These are phyloP conservation scores for Erodium chrysanthum DNA, from an alignment of 441 rosid genomes.

Conservation along the genomic window DNA sequence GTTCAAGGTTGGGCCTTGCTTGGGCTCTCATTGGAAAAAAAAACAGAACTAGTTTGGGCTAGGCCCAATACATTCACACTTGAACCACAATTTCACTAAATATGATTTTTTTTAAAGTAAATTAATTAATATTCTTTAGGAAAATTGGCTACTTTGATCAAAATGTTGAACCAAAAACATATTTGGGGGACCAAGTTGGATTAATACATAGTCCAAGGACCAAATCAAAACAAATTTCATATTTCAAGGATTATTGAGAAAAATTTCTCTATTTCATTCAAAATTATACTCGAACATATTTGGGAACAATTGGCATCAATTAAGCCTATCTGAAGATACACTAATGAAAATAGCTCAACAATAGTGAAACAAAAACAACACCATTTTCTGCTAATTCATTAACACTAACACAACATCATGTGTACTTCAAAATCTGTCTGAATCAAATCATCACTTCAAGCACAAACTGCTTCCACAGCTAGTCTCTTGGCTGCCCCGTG, in stretches of 20 bases:
- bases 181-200: too few relatives aligned
- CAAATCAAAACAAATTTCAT: too few relatives aligned
- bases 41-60: neutral
- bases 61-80: neutral
- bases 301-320: neutral
- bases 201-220: too few relatives aligned
- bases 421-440: neutral
- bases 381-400: neutral
- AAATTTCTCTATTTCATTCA: too few relatives aligned
- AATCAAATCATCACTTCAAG: constrained; percentile 19
- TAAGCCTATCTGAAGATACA: neutral
- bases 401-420: neutral
- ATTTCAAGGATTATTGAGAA: too few relatives aligned
- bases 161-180: too few relatives aligned
- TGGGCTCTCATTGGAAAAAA: neutral
- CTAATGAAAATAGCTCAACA: neutral
- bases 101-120: too few relatives aligned
- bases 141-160: too few relatives aligned
- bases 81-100: too few relatives aligned
- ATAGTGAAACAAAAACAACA: neutral
- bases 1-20: neutral
- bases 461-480: constrained; percentile 45
- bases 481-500: constrained; percentile 31
- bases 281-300: neutral
- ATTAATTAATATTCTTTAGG: too few relatives aligned